Evolutionary conservation across 768 basidiomycete genomes (phyloP), one percentile per base, ranked within the genome.

Genomic region (Leucocoprinus birnbaumii): DNA sequence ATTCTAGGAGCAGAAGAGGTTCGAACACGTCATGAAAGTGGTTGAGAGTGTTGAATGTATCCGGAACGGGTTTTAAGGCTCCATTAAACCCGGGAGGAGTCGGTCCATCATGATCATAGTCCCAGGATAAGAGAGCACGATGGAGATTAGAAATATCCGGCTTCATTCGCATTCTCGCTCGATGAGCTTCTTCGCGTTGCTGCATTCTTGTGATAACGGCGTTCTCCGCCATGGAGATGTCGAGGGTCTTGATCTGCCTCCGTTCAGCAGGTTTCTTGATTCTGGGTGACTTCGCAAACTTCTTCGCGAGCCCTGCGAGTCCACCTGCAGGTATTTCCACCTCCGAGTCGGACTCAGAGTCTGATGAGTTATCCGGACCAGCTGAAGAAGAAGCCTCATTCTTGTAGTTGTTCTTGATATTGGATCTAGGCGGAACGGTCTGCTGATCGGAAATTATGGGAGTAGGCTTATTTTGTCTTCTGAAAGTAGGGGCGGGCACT

Each of bases 111-210:
- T 91, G 82, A 44, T 86, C 80, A 58, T 93, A 93, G 66, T 89
- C 76, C 97, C 97, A 99, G 0, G 90, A 85, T 1, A 99, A 71
- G 25, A 98, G 75, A 9, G 76, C 71, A 44, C 83, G 84, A 67
- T 96, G 89, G 19, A 99, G 83, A 5, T 75, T 78, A 26, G 85
- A 84, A 18, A 95, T 77, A 62, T 98, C 87, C 2, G 94, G 96
- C 63, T 85, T 87, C 62, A 95, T 74, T 7, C 94, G 84, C 58
- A 86, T 71, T 6, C 82, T 81, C 43, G 74, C 80, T 54, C 80
- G 78, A 18, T 82, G 83, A 24, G 82, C 81, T 53, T 85, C 82
- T 16, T 88, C 84, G 48, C 80, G 77, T 55, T 80, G 78, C 26
- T 74, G 70, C 38, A 85, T 60, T 31, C 84, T 74, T 46, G 82